These are phyloP conservation scores for Annulohypoxylon nitens DNA, from an alignment of 495 filamentous ascomycete genomes.

Conservation along the genomic window DNA sequence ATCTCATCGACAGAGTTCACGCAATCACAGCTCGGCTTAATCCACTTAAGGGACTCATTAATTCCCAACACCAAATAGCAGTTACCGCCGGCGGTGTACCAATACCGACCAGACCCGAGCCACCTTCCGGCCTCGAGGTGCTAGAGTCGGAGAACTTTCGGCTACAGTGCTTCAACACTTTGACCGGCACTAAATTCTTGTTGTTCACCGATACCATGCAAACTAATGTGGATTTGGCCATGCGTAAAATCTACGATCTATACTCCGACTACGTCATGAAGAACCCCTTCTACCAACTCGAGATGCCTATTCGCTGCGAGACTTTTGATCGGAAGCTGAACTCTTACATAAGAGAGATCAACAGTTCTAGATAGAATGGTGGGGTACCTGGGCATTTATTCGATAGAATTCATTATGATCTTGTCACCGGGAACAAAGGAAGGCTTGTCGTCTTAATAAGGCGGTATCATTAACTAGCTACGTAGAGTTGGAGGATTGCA, in stretches of 20 bases:
- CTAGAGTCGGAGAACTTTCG: constrained; percentile 93
- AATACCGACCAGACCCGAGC: constrained; percentile 64
- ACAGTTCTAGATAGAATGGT: constrained; percentile 57
- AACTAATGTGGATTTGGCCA: constrained; percentile 84
- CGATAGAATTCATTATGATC: constrained; percentile 3
- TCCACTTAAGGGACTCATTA: constrained; percentile 59
- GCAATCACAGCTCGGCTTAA: constrained; percentile 88
- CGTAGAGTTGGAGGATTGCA: constrained; percentile 24
- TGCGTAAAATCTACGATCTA: constrained; percentile 89
- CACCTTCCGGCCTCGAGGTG: constrained; percentile 82
- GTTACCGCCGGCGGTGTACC: constrained; percentile 47
- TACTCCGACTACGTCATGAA: constrained; percentile 99
- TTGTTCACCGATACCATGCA: constrained; percentile 94
- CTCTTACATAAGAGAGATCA: constrained; percentile 75
- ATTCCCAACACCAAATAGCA: constrained; percentile 59
- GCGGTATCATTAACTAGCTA: constrained; percentile 16
- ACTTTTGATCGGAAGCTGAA: constrained; percentile 88
- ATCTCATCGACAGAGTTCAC: constrained; percentile 72
- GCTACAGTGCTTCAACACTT: constrained; percentile 92
- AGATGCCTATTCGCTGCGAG: constrained; percentile 97
- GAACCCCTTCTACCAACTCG: constrained; percentile 97
- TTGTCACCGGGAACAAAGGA: constrained; percentile 15
- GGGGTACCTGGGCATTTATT: neutral
- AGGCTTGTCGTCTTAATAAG: constrained; percentile 9
- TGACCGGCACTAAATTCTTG: constrained; percentile 95